phyloP scores from a whole-genome alignment of 2,329 filamentous ascomycete species.

The Grosmannia penicillata region DNA sequence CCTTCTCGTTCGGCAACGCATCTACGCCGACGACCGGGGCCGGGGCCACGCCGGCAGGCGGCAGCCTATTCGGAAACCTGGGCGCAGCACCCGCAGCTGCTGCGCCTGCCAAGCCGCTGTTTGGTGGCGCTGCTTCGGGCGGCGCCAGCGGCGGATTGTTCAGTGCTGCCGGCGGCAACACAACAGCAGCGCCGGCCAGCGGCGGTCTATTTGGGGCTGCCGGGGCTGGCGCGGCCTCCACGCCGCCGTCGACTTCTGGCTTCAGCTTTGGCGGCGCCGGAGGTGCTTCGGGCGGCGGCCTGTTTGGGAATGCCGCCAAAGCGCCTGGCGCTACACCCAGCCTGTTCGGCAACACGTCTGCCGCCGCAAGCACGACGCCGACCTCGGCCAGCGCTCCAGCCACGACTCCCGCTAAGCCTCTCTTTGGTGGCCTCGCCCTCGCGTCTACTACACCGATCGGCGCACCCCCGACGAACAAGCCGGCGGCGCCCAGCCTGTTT shows the following conservation, averaged over 20 bases:
- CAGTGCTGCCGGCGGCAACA: conserved; percentile 14
- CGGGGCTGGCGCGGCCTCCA: neutral
- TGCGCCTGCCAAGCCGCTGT: conserved; percentile 1
- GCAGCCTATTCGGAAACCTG: neutral
- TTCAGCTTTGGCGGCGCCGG: neutral
- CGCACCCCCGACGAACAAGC: too few species aligned
- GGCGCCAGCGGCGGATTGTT: conserved; percentile 16
- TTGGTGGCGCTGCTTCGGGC: conserved; percentile 1
- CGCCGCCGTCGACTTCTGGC: neutral
- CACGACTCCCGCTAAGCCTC: neutral
- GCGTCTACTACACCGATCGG: too few species aligned
- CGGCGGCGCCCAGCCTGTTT: neutral
- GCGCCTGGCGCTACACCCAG: neutral
- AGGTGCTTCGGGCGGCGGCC: neutral
- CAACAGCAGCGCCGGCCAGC: neutral
- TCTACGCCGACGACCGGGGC: conserved; percentile 15
- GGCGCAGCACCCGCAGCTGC: neutral
- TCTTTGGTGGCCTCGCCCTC: neutral
- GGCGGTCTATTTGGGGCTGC: neutral
- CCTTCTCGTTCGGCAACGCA: conserved; percentile 26
- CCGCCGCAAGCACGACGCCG: neutral
- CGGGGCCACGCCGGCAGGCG: conserved; percentile 4
- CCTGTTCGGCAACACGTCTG: neutral
- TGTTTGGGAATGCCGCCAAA: conserved; percentile 7
- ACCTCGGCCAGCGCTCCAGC: neutral